A percentile compares a stretch with the other conserved stretches of the same genome.
Conservation (phyloP, 805 yeast species). For the Myxozyma mucilagina region DNA sequence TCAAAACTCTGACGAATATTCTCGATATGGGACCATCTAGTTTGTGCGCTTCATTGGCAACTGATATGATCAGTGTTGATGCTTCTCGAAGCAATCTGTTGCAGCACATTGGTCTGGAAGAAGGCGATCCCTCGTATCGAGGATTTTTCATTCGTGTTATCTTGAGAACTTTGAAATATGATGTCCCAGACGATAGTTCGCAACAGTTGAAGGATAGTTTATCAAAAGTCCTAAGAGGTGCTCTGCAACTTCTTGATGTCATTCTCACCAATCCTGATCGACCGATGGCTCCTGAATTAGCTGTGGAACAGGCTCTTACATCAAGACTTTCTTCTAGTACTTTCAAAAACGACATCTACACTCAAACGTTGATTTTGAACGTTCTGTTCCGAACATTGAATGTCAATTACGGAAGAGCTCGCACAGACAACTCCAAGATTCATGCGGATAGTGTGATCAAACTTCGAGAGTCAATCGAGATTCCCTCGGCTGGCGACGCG, state of each 20-base stretch:
- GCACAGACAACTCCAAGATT: conserved; percentile 19
- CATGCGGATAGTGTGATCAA: conserved; percentile 28
- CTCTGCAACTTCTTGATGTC: conserved; percentile 28
- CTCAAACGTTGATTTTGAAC: conserved; percentile 28
- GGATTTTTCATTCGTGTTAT: conserved; percentile 31
- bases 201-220: conserved; percentile 27
- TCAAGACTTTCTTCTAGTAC: conserved; percentile 24
- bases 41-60: conserved; percentile 51
- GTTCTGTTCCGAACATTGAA: conserved; percentile 28
- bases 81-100: conserved; percentile 29
- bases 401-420: conserved; percentile 26
- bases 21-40: conserved; percentile 47
- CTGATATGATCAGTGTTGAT: conserved; percentile 51
- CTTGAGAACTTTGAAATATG: conserved; percentile 28
- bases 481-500: conserved; percentile 4
- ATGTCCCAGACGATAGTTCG: conserved; percentile 29
- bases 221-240: conserved; percentile 30
- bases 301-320: conserved; percentile 30
- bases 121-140: conserved; percentile 31
- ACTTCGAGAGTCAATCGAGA: conserved; percentile 28
- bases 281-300: conserved; percentile 19
- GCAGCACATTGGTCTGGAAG: conserved; percentile 32
- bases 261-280: conserved; percentile 24
- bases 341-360: conserved; percentile 29
- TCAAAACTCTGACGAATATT: conserved; percentile 55